These are phyloP conservation scores for Lachnum nothofagi DNA, from an alignment of 2,329 filamentous ascomycete species.

Conservation along the genomic window DNA sequence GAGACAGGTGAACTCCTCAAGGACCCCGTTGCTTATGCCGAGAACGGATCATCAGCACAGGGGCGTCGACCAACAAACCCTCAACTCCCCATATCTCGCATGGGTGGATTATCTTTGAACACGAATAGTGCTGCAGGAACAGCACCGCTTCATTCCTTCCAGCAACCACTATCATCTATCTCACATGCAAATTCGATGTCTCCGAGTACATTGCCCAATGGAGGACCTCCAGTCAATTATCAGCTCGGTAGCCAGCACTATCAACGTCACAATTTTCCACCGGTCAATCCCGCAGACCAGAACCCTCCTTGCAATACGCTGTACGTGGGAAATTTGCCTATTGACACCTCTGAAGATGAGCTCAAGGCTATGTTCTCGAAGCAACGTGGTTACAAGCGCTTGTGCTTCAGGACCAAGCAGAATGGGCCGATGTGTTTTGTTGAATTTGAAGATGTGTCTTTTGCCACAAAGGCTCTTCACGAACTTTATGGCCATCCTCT, in stretches of 20 bases:
- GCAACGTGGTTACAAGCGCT: conserved; percentile 87
- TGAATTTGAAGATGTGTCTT: conserved; percentile 90
- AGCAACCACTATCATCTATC: conserved; percentile 30
- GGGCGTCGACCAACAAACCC: conserved; percentile 67
- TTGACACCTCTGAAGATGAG: conserved; percentile 91
- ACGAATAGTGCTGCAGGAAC: conserved; percentile 49
- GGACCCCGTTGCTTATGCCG: conserved; percentile 67
- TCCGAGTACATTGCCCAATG: conserved; percentile 47
- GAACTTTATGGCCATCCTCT: conserved; percentile 83
- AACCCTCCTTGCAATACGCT: conserved; percentile 97
- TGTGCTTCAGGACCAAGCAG: conserved; percentile 90
- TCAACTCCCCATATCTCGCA: conserved; percentile 63
- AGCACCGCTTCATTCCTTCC: conserved; percentile 23
- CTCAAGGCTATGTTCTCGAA: conserved; percentile 90
- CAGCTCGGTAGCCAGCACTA: conserved; percentile 54
- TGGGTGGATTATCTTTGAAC: conserved; percentile 66
- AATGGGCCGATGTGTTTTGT: conserved; percentile 99
- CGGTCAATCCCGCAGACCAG: conserved; percentile 89
- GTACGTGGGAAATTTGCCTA: conserved; percentile 93
- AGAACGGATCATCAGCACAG: conserved; percentile 53
- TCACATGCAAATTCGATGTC: conserved; percentile 45
- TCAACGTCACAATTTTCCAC: conserved; percentile 66
- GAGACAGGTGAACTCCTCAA: conserved; percentile 69
- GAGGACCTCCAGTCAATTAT: conserved; percentile 43
- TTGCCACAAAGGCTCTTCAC: conserved; percentile 83